phyloP scores from a whole-genome alignment of 2,329 filamentous ascomycete genomes.

The Paraphoma sp. region DNA sequence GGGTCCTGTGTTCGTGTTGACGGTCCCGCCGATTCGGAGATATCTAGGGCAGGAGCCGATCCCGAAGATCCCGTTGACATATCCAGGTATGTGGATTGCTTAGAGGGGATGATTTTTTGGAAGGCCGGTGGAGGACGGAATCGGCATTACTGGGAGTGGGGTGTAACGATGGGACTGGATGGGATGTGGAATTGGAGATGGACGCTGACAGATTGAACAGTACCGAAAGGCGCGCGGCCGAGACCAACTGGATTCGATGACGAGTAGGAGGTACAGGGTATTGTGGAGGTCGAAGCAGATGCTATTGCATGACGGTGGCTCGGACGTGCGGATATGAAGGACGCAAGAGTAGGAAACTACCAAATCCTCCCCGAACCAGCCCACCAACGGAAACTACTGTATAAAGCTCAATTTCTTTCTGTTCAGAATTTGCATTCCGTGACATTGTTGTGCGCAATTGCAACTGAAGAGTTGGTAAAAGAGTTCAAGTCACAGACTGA shows the following conservation, averaged over 20 bases:
- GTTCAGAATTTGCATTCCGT: background rate
- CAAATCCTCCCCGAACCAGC: too few relatives aligned
- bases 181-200: background rate
- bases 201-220: slow-evolving; percentile 33
- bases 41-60: slow-evolving; percentile 73
- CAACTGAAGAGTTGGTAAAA: background rate
- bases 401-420: background rate
- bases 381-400: background rate
- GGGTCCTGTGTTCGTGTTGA: slow-evolving; percentile 74
- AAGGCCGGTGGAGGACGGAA: background rate
- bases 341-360: too few relatives aligned
- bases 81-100: slow-evolving; percentile 72
- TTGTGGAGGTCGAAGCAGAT: background rate
- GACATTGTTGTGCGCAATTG: background rate
- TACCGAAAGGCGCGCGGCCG: slow-evolving; percentile 55
- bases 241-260: slow-evolving; percentile 57
- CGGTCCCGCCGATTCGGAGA: slow-evolving; percentile 76
- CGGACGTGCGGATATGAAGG: slow-evolving; percentile 19
- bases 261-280: slow-evolving; percentile 19
- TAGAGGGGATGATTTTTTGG: background rate
- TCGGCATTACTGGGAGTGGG: too few relatives aligned
- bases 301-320: too few relatives aligned
- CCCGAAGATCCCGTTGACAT: slow-evolving; percentile 80
- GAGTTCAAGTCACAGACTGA: background rate
- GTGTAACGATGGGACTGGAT: too few relatives aligned